Evolutionary conservation across 139 green algal genomes (phyloP).

Genomic region (Gonium pectorale): DNA sequence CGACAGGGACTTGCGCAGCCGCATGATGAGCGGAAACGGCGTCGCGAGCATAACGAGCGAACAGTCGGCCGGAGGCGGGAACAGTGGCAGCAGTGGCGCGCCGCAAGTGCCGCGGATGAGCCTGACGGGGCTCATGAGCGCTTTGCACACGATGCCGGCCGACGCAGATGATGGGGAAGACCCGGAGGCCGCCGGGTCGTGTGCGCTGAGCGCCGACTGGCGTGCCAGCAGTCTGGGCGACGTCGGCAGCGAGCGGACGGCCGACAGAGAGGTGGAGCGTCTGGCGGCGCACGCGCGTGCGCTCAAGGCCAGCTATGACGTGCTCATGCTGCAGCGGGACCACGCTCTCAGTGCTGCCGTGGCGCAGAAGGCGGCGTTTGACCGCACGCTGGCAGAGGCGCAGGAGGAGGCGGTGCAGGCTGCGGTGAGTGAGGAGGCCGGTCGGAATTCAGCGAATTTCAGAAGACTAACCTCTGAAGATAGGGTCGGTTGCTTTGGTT

Average conservation of each 20-base stretch:
- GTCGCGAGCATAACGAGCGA: too few species aligned
- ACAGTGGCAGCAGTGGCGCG: too few species aligned
- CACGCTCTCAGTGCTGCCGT: neutral
- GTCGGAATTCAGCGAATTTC: too few species aligned
- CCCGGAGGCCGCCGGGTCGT: neutral
- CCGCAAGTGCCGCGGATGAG: too few species aligned
- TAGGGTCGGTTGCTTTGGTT: too few species aligned
- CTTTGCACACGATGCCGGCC: too few species aligned
- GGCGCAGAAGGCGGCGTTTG: conserved; percentile 42
- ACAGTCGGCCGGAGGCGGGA: too few species aligned
- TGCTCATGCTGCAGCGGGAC: conserved; percentile 27
- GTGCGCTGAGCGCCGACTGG: conserved; percentile 7
- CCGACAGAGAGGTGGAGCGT: neutral
- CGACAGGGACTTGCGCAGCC: too few species aligned
- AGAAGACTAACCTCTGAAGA: too few species aligned
- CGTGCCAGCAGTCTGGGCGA: neutral
- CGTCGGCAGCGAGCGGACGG: neutral
- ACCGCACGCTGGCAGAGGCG: conserved; percentile 14
- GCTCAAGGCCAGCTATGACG: conserved; percentile 16
- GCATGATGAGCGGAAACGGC: too few species aligned
- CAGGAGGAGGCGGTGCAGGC: neutral
- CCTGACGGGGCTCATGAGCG: too few species aligned
- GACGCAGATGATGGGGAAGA: too few species aligned
- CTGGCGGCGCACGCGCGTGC: conserved; percentile 33
- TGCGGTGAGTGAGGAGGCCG: neutral